Percentiles rank a stretch among this genome's conserved stretches.
Evolutionary conservation across 2,329 filamentous ascomycete genomes (phyloP).

Genomic region (Alternaria sp.): DNA sequence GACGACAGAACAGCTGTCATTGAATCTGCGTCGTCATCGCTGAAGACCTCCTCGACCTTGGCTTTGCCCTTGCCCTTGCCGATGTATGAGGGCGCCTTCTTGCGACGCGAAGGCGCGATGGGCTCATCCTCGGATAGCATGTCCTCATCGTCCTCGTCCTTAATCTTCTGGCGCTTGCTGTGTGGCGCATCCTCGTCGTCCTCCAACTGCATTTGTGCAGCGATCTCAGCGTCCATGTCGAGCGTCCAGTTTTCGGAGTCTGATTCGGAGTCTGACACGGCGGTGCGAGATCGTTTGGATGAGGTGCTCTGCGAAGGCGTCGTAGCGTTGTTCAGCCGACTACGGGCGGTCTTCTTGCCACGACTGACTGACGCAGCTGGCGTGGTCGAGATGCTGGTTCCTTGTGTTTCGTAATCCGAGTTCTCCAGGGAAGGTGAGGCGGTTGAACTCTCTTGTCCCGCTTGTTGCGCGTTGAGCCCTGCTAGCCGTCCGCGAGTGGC

Average conservation of each 20-base stretch:
- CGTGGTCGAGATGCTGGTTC: constrained; percentile 64
- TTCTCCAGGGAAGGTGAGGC: constrained; percentile 43
- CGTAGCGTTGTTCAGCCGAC: constrained; percentile 24
- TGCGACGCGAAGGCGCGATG: constrained; percentile 14
- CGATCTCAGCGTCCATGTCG: constrained; percentile 60
- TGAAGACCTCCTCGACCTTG: constrained; percentile 8
- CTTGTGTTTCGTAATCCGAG: constrained; percentile 66
- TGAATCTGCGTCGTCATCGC: constrained; percentile 14
- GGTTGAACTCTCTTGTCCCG: constrained; percentile 33
- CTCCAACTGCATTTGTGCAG: constrained; percentile 63
- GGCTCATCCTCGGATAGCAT: constrained; percentile 25
- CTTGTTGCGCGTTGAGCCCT: constrained; percentile 13
- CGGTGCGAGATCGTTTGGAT: constrained; percentile 32
- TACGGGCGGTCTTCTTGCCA: constrained; percentile 30
- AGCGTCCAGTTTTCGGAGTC: constrained; percentile 41
- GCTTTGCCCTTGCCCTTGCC: constrained; percentile 28
- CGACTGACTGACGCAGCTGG: constrained; percentile 53
- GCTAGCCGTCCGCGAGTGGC: constrained; percentile 15
- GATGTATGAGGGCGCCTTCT: constrained; percentile 12
- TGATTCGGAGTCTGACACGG: constrained; percentile 34
- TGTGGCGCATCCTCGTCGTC: constrained; percentile 54
- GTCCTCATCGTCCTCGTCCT: constrained; percentile 39
- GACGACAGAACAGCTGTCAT: constrained; percentile 4
- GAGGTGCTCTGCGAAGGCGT: constrained; percentile 19
- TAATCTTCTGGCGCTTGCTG: constrained; percentile 47